A percentile compares a stretch with the other conserved stretches of the same genome.
These are phyloP conservation scores for Chytriomyces sp. DNA, from an alignment of 192 early-diverging fungal genomes.

Conservation along the genomic window DNA sequence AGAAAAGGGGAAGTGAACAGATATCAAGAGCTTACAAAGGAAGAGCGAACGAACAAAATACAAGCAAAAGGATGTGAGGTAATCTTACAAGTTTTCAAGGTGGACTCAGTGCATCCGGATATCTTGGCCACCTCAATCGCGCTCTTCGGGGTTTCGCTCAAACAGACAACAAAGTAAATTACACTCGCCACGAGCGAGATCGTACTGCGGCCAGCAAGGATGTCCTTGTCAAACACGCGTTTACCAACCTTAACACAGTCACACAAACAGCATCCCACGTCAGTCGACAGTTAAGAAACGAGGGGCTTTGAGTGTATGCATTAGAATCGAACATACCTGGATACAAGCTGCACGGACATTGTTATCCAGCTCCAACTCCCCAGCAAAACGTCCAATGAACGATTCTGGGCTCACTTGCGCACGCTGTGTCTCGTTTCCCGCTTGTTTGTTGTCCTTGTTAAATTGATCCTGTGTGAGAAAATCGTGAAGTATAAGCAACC, in stretches of 20 bases:
- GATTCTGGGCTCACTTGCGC: constrained; percentile 10
- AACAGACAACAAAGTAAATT: constrained; percentile 82
- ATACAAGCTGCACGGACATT: constrained; percentile 74
- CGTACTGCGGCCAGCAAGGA: constrained; percentile 87
- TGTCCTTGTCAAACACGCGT: constrained; percentile 77
- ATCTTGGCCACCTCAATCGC: constrained; percentile 82
- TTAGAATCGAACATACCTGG: constrained; percentile 53
- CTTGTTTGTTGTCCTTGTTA: constrained; percentile 38
- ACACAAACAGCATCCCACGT: too few relatives aligned
- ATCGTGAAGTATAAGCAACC: constrained; percentile 46
- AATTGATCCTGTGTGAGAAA: constrained; percentile 29
- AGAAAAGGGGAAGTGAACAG: neutral
- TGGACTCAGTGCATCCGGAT: constrained; percentile 91
- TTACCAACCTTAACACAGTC: constrained; percentile 50
- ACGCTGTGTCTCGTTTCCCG: constrained; percentile 57
- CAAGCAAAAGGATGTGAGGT: neutral
- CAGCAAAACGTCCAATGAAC: constrained; percentile 74
- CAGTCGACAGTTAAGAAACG: constrained; percentile 9
- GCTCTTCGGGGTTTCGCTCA: constrained; percentile 68
- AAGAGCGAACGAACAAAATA: neutral
- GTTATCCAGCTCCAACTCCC: constrained; percentile 70
- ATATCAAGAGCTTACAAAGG: too few relatives aligned
- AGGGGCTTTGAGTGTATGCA: constrained; percentile 5
- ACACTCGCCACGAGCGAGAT: constrained; percentile 92
- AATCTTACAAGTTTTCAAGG: constrained; percentile 73